Evolutionary conservation across 306 rosid genomes (phyloP).

Genomic region (Dryas octopetala): DNA sequence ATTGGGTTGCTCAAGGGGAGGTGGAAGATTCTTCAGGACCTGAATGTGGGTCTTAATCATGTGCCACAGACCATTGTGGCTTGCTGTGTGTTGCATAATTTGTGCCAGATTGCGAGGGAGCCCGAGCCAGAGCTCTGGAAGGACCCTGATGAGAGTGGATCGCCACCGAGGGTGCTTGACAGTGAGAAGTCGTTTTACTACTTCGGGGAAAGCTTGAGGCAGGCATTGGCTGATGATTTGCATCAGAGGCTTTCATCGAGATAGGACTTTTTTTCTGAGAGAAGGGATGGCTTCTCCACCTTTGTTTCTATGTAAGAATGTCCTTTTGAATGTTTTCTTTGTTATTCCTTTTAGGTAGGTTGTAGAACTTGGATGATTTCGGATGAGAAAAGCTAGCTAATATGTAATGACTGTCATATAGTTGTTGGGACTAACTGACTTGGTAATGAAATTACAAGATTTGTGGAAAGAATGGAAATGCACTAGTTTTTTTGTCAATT

Average conservation of each 20-base stretch:
- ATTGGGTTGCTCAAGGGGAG: slow-evolving; percentile 86
- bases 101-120: slow-evolving; percentile 93
- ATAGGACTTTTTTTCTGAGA: slow-evolving; percentile 26
- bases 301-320: slow-evolving; percentile 12
- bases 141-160: slow-evolving; percentile 80
- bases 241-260: slow-evolving; percentile 88
- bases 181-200: slow-evolving; percentile 64
- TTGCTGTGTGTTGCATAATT: slow-evolving; percentile 86
- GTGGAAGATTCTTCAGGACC: slow-evolving; percentile 86
- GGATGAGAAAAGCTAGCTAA: not conserved
- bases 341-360: slow-evolving; percentile 6
- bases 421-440: slow-evolving; percentile 24
- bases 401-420: slow-evolving; percentile 10
- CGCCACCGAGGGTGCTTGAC: slow-evolving; percentile 63
- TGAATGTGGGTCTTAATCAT: slow-evolving; percentile 78
- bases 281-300: slow-evolving; percentile 1
- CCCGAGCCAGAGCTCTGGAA: slow-evolving; percentile 88
- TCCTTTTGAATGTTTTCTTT: slow-evolving; percentile 1
- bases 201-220: slow-evolving; percentile 84
- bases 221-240: slow-evolving; percentile 84
- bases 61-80: slow-evolving; percentile 90
- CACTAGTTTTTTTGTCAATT: not conserved
- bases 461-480: slow-evolving; percentile 8
- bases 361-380: slow-evolving; percentile 20
- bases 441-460: slow-evolving; percentile 15